Evolutionary conservation across 805 yeast genomes (phyloP).

Genomic region (Lipomyces chichibuensis): DNA sequence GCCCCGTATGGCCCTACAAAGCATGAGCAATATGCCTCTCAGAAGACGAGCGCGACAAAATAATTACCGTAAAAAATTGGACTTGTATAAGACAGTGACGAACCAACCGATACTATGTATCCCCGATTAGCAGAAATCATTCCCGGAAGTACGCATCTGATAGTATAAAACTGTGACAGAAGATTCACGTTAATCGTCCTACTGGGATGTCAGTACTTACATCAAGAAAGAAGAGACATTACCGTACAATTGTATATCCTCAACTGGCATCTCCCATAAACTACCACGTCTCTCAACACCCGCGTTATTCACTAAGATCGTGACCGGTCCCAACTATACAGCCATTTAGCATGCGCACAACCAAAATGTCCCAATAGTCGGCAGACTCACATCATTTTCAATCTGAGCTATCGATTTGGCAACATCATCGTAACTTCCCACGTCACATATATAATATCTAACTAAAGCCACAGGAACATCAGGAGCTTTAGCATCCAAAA

Average conservation of each 20-base stretch:
- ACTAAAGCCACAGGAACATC: constrained; percentile 49
- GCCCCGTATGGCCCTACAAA: constrained; percentile 77
- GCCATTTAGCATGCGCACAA: background rate
- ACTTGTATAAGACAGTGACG: constrained; percentile 80
- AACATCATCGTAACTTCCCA: constrained; percentile 57
- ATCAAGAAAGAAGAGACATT: background rate
- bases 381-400: constrained; percentile 37
- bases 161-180: constrained; percentile 68
- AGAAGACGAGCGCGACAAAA: background rate
- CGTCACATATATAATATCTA: constrained; percentile 68
- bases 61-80: constrained; percentile 66
- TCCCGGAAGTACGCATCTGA: constrained; percentile 69
- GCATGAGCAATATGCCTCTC: background rate
- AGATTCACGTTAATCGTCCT: constrained; percentile 66
- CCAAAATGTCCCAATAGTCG: background rate
- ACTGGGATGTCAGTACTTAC: background rate
- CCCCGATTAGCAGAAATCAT: constrained; percentile 70
- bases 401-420: constrained; percentile 49
- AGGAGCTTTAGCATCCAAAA: constrained; percentile 59
- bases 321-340: constrained; percentile 57
- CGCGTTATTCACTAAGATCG: constrained; percentile 82
- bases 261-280: constrained; percentile 56
- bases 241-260: constrained; percentile 56
- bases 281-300: constrained; percentile 65
- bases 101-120: constrained; percentile 76